Percentiles rank a stretch among this genome's conserved stretches.
Conservation (phyloP, 441 rosid species). For the Aleurites moluccanus region DNA sequence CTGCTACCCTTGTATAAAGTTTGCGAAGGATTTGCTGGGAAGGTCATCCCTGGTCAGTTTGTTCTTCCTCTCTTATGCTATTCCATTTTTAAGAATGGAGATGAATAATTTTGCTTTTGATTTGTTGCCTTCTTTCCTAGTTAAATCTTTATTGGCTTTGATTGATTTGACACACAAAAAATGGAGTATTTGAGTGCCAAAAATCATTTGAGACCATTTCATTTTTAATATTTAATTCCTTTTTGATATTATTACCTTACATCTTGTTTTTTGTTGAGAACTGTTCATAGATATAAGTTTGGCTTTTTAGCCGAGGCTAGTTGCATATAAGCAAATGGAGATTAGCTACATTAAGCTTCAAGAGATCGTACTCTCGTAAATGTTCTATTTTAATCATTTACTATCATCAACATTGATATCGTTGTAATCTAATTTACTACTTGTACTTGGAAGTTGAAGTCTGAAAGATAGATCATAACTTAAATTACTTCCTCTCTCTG, state of each 20-base stretch:
- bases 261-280: neutral
- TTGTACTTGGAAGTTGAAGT: neutral
- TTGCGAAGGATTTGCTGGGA: conserved; percentile 85
- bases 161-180: neutral
- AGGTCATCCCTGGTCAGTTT: conserved; percentile 61
- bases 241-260: neutral
- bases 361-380: neutral
- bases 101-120: neutral
- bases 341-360: neutral
- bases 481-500: neutral
- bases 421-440: neutral
- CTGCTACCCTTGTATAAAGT: conserved; percentile 84
- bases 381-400: neutral
- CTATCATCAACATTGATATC: neutral
- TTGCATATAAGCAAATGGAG: neutral
- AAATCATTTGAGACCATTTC: neutral
- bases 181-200: neutral
- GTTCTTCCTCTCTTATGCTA: neutral
- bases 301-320: neutral
- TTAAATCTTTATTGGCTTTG: neutral
- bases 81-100: neutral
- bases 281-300: neutral
- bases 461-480: neutral
- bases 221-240: neutral
- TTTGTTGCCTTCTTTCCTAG: neutral